These are phyloP conservation scores for Urochloa ruziziensis DNA, from an alignment of 176 grass and related monocot species.

Conservation along the genomic window DNA sequence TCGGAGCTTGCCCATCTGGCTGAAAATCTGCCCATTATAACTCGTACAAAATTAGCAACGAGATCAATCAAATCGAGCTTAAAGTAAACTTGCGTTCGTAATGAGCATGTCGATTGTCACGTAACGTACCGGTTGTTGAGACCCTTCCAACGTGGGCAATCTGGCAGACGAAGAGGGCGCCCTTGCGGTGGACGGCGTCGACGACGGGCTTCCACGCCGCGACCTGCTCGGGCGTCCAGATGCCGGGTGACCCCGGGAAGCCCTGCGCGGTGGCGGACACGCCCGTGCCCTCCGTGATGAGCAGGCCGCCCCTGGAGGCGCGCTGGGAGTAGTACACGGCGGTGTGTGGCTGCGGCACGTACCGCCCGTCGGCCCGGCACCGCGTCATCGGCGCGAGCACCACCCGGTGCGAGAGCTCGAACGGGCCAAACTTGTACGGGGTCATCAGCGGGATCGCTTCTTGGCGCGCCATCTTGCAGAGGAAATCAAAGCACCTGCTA, in stretches of 20 bases:
- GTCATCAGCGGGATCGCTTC: not conserved
- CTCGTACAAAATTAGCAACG: not conserved
- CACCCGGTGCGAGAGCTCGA: conserved; percentile 9
- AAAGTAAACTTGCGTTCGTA: not conserved
- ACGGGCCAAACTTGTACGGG: not conserved
- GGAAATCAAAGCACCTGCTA: not conserved
- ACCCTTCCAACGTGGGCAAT: conserved; percentile 22
- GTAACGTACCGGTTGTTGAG: conserved; percentile 15
- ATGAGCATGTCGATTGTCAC: not conserved
- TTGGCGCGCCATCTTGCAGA: not conserved
- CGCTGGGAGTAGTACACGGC: conserved; percentile 50
- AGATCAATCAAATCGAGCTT: not conserved
- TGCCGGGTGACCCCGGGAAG: conserved; percentile 13
- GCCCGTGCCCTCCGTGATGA: conserved; percentile 37
- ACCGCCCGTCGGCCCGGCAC: conserved; percentile 14
- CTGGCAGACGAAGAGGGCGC: conserved; percentile 36
- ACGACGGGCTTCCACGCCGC: conserved; percentile 48
- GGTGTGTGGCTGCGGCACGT: conserved; percentile 42
- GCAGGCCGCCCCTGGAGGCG: conserved; percentile 33
- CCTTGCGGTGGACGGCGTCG: conserved; percentile 49
- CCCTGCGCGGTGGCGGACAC: conserved; percentile 41
- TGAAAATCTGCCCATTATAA: not conserved
- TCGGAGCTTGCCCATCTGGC: not conserved
- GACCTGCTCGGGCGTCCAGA: conserved; percentile 38
- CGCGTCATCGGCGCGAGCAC: conserved; percentile 19